Evolutionary conservation across 345 rosid genomes (phyloP).

Genomic region (Salix dunnii): DNA sequence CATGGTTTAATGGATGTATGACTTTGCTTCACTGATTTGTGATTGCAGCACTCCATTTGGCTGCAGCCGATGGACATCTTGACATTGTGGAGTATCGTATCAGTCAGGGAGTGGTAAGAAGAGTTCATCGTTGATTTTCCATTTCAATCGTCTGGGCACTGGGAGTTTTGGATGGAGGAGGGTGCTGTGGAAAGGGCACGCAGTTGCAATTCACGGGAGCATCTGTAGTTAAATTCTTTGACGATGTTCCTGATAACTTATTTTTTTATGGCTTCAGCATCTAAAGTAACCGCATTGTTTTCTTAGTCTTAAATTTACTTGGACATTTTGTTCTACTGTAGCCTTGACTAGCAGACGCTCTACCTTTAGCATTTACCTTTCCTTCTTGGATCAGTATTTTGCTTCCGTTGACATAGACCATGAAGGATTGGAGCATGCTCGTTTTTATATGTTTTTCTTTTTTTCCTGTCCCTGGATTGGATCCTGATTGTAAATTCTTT

Average conservation of each 20-base stretch:
- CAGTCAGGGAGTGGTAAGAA: slow-evolving; percentile 64
- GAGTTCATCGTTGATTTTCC: background rate
- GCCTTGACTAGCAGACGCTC: background rate
- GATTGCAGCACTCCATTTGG: slow-evolving; percentile 86
- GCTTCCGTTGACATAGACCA: background rate
- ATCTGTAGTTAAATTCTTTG: background rate
- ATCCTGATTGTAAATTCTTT: background rate
- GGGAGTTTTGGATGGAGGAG: background rate
- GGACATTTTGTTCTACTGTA: background rate
- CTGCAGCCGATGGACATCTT: slow-evolving; percentile 83
- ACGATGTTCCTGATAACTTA: background rate
- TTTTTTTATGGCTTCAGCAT: background rate
- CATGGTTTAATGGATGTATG: background rate
- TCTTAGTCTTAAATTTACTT: background rate
- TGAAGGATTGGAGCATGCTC: background rate
- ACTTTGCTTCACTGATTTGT: background rate
- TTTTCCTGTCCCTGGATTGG: background rate
- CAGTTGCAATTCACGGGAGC: background rate
- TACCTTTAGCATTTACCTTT: background rate
- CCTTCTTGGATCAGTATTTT: background rate
- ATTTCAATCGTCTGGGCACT: background rate
- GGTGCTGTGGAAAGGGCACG: background rate
- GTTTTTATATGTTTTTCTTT: no score
- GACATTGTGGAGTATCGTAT: slow-evolving; percentile 67
- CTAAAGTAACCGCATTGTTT: background rate